phyloP scores from a whole-genome alignment of 2,329 filamentous ascomycete genomes.

The Chrysoporthe puriensis region DNA sequence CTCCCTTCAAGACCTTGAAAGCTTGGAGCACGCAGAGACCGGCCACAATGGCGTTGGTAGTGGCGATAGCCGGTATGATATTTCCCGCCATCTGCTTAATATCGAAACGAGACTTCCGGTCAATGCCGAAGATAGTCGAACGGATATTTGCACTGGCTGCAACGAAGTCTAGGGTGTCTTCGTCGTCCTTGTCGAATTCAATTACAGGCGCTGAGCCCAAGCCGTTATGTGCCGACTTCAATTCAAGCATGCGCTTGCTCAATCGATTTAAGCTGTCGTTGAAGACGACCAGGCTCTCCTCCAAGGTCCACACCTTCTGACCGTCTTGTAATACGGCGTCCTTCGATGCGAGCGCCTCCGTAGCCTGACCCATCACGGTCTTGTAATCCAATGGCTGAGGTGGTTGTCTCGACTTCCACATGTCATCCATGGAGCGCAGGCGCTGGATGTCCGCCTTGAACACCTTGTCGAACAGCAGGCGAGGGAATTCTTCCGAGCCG shows the following conservation, averaged over 20 bases:
- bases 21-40: constrained; percentile 89
- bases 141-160: constrained; percentile 87
- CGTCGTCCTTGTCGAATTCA: constrained; percentile 95
- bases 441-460: constrained; percentile 84
- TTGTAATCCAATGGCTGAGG: constrained; percentile 77
- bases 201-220: constrained; percentile 66
- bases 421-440: constrained; percentile 84
- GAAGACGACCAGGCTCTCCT: constrained; percentile 86
- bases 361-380: constrained; percentile 56
- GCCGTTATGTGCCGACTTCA: constrained; percentile 54
- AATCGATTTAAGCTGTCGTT: constrained; percentile 80
- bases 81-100: constrained; percentile 99
- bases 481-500: constrained; percentile 75
- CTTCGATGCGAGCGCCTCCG: constrained; percentile 51
- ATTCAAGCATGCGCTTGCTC: constrained; percentile 70
- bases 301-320: constrained; percentile 78
- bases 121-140: constrained; percentile 86
- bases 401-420: constrained; percentile 86
- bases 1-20: constrained; percentile 82
- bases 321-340: constrained; percentile 65
- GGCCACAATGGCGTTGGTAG: constrained; percentile 95
- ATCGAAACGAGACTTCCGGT: constrained; percentile 87
- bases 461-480: constrained; percentile 89
- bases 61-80: constrained; percentile 97
- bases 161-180: constrained; percentile 94